Percentiles rank a stretch among this genome's conserved stretches.
Evolutionary conservation across 495 filamentous ascomycete genomes (phyloP).

Genomic region (Penicillium lagena): DNA sequence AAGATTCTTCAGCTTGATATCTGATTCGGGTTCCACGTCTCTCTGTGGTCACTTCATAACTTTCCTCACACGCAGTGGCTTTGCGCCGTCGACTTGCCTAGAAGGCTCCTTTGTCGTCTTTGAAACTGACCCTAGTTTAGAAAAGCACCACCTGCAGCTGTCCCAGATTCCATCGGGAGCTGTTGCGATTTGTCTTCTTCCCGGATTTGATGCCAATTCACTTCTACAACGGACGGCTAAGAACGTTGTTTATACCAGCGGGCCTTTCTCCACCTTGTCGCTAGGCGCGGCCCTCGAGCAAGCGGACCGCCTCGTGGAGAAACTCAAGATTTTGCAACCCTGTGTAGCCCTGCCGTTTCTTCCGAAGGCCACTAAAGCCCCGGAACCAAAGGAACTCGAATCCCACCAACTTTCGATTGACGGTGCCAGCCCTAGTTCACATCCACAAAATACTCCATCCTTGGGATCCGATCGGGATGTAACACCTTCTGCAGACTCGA

Average conservation of each 20-base stretch:
- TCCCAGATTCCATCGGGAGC: not conserved
- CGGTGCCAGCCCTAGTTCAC: no score
- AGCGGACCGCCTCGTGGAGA: no score
- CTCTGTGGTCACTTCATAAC: not conserved
- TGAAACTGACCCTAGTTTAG: not conserved
- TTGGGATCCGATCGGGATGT: not conserved
- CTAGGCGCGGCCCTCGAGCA: no score
- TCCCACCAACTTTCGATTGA: no score
- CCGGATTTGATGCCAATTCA: not conserved
- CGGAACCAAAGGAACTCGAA: no score
- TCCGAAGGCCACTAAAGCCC: no score
- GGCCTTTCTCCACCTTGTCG: not conserved
- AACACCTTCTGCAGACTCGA: not conserved
- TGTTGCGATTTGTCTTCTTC: conserved; percentile 11
- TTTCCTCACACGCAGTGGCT: not conserved
- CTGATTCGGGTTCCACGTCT: not conserved
- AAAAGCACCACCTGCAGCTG: conserved; percentile 1
- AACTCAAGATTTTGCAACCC: no score
- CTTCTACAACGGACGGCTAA: not conserved
- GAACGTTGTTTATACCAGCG: conserved; percentile 1
- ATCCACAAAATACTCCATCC: no score
- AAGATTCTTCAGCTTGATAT: not conserved
- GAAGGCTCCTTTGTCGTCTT: conserved; percentile 3
- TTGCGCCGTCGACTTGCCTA: not conserved
- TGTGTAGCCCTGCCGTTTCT: no score